Evolutionary conservation across 2,329 filamentous ascomycete species (phyloP), one percentile per base, ranked within the genome.

Genomic region (Arthrobotrys pseudoclavata): DNA sequence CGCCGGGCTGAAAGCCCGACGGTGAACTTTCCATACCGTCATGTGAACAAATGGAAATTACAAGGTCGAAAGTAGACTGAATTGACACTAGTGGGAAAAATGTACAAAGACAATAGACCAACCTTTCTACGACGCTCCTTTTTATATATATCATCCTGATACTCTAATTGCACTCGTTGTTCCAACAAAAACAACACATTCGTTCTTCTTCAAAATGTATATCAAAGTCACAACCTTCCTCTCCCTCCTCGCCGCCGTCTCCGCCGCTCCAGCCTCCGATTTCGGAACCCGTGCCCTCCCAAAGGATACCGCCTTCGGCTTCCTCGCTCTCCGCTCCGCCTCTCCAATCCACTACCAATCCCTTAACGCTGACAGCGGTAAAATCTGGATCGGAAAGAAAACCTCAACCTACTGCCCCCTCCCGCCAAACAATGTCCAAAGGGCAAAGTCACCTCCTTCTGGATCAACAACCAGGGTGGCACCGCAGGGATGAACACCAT

Each of bases 381-480:
- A 84, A 55, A 88, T 89, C 84, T 88, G 83, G 80, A 83, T 89
- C 37, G 87, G 86, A 24, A 85, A 85, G 15, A 69, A 82, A 0
- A 83, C 87, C 2, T 80, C 84, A 1, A 84, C 85, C 55, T 88
- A 86, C 83, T 89, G 87, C 82, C 87, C 87, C 0, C 72, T 80
- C 1, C 85, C 0, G 82, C 82, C 20, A 61, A 82, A 0, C 80
- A 81, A n/a, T 88, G 86, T 81, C 86, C 86, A 15, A 80, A 84
- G 0, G 86, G 86, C 18, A 86, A 85, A 71, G 79, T 82, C 26
- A 88, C 87, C 6, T 84, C 86, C 7, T 83, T 88, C 57, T 81
- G 83, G 40, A 83, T 85, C 31, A 83, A 84, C 15, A 80, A 78
- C 53, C 5, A 57, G 7, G 20, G 15, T 5, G 53, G 69, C n/a